Evolutionary conservation across 805 yeast genomes (phyloP).

Genomic region (Metschnikowia lachancei): DNA sequence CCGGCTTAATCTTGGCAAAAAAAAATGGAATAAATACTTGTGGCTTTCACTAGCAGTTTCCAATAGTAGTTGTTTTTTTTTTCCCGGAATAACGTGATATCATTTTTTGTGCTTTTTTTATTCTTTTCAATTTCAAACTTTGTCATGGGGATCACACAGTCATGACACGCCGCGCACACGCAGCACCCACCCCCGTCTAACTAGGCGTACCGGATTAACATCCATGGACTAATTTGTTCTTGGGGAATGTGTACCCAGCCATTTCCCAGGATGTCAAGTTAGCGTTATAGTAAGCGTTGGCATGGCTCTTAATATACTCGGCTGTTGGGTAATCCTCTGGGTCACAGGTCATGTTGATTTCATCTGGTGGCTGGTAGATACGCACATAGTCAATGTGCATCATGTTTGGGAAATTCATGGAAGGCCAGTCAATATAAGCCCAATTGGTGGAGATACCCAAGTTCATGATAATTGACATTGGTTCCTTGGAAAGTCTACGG

Average conservation of each 20-base stretch:
- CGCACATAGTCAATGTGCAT: conserved; percentile 84
- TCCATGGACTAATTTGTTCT: conserved; percentile 25
- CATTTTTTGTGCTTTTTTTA: too few relatives aligned
- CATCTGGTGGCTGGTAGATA: conserved; percentile 78
- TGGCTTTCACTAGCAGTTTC: background rate
- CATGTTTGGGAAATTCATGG: conserved; percentile 71
- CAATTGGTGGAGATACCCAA: conserved; percentile 88
- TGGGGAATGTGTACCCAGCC: conserved; percentile 62
- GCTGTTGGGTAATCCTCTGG: conserved; percentile 82
- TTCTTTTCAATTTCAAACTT: background rate
- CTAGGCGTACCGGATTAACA: conserved; percentile 5
- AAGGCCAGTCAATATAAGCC: conserved; percentile 92
- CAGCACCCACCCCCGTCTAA: too few relatives aligned
- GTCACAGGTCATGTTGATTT: conserved; percentile 71
- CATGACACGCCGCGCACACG: too few relatives aligned
- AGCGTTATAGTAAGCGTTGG: conserved; percentile 61
- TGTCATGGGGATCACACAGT: background rate
- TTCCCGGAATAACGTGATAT: background rate
- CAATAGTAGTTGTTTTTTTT: background rate
- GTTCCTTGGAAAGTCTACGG: conserved; percentile 83
- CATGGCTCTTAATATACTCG: conserved; percentile 74
- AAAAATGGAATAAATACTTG: background rate
- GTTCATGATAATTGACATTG: conserved; percentile 86
- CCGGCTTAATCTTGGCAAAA: background rate
- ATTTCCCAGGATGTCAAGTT: conserved; percentile 72